Conservation (phyloP, 352 stramenopile species). For the Phytophthora sansomeana region DNA sequence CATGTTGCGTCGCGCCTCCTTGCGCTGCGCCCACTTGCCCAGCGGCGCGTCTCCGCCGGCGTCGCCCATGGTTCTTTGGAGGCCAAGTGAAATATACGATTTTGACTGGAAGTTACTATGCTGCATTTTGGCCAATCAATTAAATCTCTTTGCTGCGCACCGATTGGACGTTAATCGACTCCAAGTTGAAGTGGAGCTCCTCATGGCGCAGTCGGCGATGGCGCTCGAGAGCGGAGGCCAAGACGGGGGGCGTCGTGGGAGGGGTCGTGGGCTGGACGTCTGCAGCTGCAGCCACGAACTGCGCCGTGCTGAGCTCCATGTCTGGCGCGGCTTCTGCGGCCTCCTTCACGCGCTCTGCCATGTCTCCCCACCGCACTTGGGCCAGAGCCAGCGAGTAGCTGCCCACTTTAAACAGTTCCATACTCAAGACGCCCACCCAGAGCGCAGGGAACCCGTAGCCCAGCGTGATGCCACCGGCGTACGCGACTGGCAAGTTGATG, state of each 20-base stretch:
- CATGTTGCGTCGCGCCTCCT: constrained; percentile 85
- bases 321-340: constrained; percentile 54
- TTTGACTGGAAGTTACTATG: constrained; percentile 3
- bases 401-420: constrained; percentile 72
- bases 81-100: not conserved
- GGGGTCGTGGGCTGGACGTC: constrained; percentile 66
- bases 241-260: constrained; percentile 50
- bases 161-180: constrained; percentile 32
- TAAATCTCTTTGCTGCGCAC: constrained; percentile 21
- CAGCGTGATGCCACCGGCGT: constrained; percentile 51
- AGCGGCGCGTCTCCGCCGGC: constrained; percentile 49
- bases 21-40: constrained; percentile 70
- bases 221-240: constrained; percentile 43
- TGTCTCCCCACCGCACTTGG: constrained; percentile 55
- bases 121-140: constrained; percentile 24
- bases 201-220: constrained; percentile 31
- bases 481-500: constrained; percentile 72
- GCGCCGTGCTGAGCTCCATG: constrained; percentile 60
- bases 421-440: constrained; percentile 67
- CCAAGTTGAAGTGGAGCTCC: constrained; percentile 24
- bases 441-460: constrained; percentile 69
- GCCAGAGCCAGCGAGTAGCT: constrained; percentile 55
- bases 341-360: constrained; percentile 53
- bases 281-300: constrained; percentile 70
- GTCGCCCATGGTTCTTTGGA: constrained; percentile 36